phyloP scores from a whole-genome alignment of 768 basidiomycete species.

The Cystobasidium tubakii region DNA sequence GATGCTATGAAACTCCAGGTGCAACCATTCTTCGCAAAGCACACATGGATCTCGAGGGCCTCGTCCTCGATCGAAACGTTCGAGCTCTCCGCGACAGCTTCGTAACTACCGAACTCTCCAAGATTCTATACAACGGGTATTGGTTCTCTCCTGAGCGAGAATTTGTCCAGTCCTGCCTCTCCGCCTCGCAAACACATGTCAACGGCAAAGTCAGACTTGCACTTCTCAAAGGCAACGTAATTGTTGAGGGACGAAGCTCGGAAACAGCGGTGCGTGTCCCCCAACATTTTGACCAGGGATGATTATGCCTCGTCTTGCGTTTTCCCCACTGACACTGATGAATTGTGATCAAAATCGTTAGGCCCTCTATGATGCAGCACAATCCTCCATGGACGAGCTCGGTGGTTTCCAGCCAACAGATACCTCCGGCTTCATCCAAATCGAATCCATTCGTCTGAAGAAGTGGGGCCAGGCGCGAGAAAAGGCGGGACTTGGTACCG shows the following conservation, averaged over 20 bases:
- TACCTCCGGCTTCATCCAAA: slow-evolving; percentile 91
- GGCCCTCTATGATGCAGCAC: slow-evolving; percentile 89
- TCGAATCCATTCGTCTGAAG: slow-evolving; percentile 96
- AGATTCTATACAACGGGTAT: slow-evolving; percentile 95
- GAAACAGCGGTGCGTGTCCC: slow-evolving; percentile 59
- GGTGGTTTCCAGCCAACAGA: slow-evolving; percentile 75
- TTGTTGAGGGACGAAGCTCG: slow-evolving; percentile 84
- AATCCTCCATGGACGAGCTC: slow-evolving; percentile 98
- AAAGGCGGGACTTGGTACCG: slow-evolving; percentile 33
- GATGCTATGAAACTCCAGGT: slow-evolving; percentile 98
- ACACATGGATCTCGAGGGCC: slow-evolving; percentile 92
- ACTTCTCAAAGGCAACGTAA: slow-evolving; percentile 91
- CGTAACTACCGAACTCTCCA: slow-evolving; percentile 78
- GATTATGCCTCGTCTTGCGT: not conserved
- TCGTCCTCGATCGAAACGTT: slow-evolving; percentile 96
- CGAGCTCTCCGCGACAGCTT: slow-evolving; percentile 91
- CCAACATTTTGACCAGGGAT: not conserved
- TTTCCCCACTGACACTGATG: not conserved
- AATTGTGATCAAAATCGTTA: slow-evolving; percentile 45
- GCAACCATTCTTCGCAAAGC: slow-evolving; percentile 92
- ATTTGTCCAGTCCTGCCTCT: slow-evolving; percentile 82
- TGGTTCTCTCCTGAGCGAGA: slow-evolving; percentile 99
- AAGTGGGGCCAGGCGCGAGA: slow-evolving; percentile 58
- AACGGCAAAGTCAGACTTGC: slow-evolving; percentile 86
- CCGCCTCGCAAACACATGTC: slow-evolving; percentile 89